A percentile compares a stretch with the other conserved stretches of the same genome.
phyloP scores from a whole-genome alignment of 495 filamentous ascomycete genomes.

The Cladorrhinum samala region DNA sequence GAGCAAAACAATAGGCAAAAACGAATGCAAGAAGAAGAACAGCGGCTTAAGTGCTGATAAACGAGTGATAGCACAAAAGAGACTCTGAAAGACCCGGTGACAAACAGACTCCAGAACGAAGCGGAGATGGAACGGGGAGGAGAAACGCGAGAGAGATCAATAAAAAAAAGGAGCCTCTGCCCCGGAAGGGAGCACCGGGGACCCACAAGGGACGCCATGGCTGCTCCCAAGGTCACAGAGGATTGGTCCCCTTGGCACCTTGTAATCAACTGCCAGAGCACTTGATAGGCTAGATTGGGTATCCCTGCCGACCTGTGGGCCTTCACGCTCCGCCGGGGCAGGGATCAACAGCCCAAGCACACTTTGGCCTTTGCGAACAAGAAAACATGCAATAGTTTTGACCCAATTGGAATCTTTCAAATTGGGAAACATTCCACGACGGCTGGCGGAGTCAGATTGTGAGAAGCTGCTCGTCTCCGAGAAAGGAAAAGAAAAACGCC shows the following conservation, averaged over 20 bases:
- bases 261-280: slow-evolving; percentile 5
- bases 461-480: too few relatives aligned
- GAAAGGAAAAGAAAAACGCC: too few relatives aligned
- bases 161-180: slow-evolving; percentile 8
- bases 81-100: slow-evolving; percentile 1
- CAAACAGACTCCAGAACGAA: slow-evolving; percentile 7
- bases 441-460: too few relatives aligned
- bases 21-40: slow-evolving; percentile 16
- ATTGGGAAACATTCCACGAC: not conserved
- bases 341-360: slow-evolving; percentile 6
- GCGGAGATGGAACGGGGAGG: slow-evolving; percentile 9
- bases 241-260: slow-evolving; percentile 7
- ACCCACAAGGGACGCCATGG: slow-evolving; percentile 16
- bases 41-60: slow-evolving; percentile 10
- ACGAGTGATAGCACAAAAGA: slow-evolving; percentile 25
- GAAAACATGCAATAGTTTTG: not conserved
- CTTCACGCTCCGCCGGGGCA: slow-evolving; percentile 4
- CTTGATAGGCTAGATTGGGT: slow-evolving; percentile 8
- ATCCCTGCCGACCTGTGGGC: slow-evolving; percentile 1
- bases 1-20: slow-evolving; percentile 6
- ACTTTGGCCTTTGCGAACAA: not conserved
- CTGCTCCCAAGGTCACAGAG: slow-evolving; percentile 15
- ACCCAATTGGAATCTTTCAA: not conserved
- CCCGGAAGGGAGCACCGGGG: not conserved
- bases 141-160: slow-evolving; percentile 14